Conservation (phyloP, 192 early-diverging fungal species). For the Podila verticillata region DNA sequence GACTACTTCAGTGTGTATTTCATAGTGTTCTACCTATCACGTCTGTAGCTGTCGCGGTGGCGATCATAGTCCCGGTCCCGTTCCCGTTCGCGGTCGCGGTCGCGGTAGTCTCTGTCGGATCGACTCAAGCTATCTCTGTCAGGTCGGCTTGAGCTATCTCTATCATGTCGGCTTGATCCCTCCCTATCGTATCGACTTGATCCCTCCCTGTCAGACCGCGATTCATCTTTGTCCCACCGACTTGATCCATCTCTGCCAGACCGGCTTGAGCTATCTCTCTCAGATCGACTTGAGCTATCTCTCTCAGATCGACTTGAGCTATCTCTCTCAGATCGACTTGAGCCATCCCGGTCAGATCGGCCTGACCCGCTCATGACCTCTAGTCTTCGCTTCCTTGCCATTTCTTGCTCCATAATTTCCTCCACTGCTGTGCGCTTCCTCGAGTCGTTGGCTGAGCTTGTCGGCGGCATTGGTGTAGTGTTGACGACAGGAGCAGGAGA, state of each 20-base stretch:
- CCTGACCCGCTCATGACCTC: slow-evolving; percentile 15
- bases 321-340: no score
- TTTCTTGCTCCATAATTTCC: slow-evolving; percentile 68
- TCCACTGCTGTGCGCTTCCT: slow-evolving; percentile 72
- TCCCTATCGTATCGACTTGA: slow-evolving; percentile 9
- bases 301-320: no score
- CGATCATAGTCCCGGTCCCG: slow-evolving; percentile 15
- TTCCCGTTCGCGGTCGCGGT: neutral
- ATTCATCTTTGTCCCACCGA: slow-evolving; percentile 1
- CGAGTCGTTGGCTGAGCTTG: slow-evolving; percentile 1
- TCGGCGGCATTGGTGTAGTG: slow-evolving; percentile 5
- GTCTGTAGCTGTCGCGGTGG: slow-evolving; percentile 5
- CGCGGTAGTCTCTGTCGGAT: slow-evolving; percentile 7
- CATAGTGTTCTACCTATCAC: slow-evolving; percentile 2
- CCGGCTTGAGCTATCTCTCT: slow-evolving; percentile 11
- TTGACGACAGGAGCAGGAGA: slow-evolving; percentile 14
- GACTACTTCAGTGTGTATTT: no score
- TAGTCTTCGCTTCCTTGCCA: slow-evolving; percentile 44
- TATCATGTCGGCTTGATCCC: slow-evolving; percentile 8
- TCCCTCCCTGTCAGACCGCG: neutral
- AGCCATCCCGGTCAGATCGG: no score
- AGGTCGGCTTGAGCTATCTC: neutral
- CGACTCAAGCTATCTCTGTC: no score
- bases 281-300: neutral
- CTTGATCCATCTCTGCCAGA: slow-evolving; percentile 1